Percentiles rank a stretch among this genome's conserved stretches.
phyloP scores from a whole-genome alignment of 2,329 filamentous ascomycete species.

The Teratosphaeria pseudoeucalypti region DNA sequence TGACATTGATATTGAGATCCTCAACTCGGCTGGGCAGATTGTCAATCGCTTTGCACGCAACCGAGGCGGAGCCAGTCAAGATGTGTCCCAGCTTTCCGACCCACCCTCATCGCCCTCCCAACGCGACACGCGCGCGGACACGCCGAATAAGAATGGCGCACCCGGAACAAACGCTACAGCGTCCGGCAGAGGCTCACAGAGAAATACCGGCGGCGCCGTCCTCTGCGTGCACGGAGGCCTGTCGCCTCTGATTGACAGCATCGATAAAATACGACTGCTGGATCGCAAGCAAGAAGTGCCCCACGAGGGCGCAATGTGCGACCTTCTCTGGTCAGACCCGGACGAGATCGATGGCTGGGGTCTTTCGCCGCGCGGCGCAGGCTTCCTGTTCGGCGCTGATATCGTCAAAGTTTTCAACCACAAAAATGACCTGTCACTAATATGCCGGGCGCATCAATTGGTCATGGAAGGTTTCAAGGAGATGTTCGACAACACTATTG shows the following conservation, averaged over 20 bases:
- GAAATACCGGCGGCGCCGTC: slow-evolving; percentile 68
- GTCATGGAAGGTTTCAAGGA: slow-evolving; percentile 99
- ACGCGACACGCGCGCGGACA: slow-evolving; percentile 17
- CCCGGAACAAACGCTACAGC: slow-evolving; percentile 72
- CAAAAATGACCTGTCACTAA: slow-evolving; percentile 80
- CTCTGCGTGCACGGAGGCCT: slow-evolving; percentile 93
- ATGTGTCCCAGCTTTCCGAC: slow-evolving; percentile 17
- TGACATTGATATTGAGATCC: slow-evolving; percentile 85
- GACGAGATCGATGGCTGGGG: slow-evolving; percentile 98
- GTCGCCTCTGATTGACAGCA: slow-evolving; percentile 79
- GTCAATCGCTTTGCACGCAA: slow-evolving; percentile 59
- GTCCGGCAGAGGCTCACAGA: slow-evolving; percentile 48
- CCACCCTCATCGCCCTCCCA: slow-evolving; percentile 30
- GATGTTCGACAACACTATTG: slow-evolving; percentile 93
- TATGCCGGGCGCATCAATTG: slow-evolving; percentile 89
- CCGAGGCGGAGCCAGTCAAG: slow-evolving; percentile 18
- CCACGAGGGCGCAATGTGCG: slow-evolving; percentile 98
- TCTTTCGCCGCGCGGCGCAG: slow-evolving; percentile 82
- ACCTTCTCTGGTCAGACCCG: slow-evolving; percentile 93
- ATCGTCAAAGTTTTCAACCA: slow-evolving; percentile 97
- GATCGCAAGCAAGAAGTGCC: slow-evolving; percentile 98
- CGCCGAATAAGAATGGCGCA: slow-evolving; percentile 44
- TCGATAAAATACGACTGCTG: slow-evolving; percentile 89
- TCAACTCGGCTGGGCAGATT: slow-evolving; percentile 72
- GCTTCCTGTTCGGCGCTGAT: slow-evolving; percentile 89